Base-by-base conservation (phyloP, 2,329 filamentous ascomycete species). In the Fusarium proliferatum region DNA sequence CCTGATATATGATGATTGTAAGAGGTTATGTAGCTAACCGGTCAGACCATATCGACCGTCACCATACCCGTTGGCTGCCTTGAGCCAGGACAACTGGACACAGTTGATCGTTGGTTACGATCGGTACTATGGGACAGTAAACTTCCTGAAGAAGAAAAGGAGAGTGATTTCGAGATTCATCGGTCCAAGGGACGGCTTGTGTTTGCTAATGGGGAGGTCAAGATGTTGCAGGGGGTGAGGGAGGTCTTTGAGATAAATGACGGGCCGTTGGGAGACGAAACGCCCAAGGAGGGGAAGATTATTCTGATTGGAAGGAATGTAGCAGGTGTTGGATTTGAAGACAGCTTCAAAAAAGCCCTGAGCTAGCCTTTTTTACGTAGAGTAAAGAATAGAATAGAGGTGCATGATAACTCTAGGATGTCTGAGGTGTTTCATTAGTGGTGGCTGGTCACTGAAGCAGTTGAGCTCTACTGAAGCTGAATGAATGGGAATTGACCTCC, bases 241-340 rank as follows among this genome's bases (percentile, higher is more conserved):
- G 96, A 98, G 77, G 89, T 98, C 21, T 99, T 98, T 81, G 96
- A 99, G 78, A 93, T 98, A 30, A 89, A 94, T 30, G 94, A 97
- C 74, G 85, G 84, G 12, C 82, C 84, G 9, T 75, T 81, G 15
- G 81, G 79, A 15, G 74, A 77, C 15, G 79, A 80, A 5, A 77
- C 70, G 17, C 68, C 79, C 16, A 73, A 75, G 33, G 74, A 81
- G 42, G 88, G 90, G 28, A 93, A 93, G 79, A 83, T 93, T 55
- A 88, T 93, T 15, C 77, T 93, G 51, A 92, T 93, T 79, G 91
- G 91, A 49, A 85, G 88, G 66, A 83, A 87, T 48, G 77, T 92
- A 61, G 83, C 81, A 26, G 81, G 80, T n/a, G 82, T 87, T 51
- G 83, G 88, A 63, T 88, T 92, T 75, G 82, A 84, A 71, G 78